Evolutionary conservation across 192 early-diverging fungal genomes (phyloP), one percentile per base, ranked within the genome.

Genomic region (Coemansia sp.): DNA sequence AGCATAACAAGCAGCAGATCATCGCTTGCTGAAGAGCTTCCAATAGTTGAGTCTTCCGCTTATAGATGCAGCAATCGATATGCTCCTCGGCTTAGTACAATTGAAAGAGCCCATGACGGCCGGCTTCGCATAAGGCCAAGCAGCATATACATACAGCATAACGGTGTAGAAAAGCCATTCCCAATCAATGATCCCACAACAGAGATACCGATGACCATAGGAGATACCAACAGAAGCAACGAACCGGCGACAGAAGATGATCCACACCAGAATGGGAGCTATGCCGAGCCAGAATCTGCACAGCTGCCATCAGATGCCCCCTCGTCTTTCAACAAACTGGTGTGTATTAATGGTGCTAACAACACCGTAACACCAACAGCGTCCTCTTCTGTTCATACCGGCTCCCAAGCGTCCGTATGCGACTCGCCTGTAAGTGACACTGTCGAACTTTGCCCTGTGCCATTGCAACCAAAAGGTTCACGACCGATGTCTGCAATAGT

Each of bases 51-150:
- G 18, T 8, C 58, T 10, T 26, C 57, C 3, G 68, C 77, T 4
- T 74, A 74, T 33, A 39, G 64, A 4, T 80, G 72, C 48, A 71
- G 58, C 55, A 64, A 57, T 56, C 66, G 59, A 21, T 71, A 62
- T 26, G 72, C 72, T 13, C 77, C 77, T 18, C 59, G 77, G 21
- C 66, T 80, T 13, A 80, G 77, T 35, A 80, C 72, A 16, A 61
- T 80, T 30, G 77, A 74, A 51, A 64, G 77, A 8, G 64, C 46
- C 7, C 58, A 80, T 7, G 77, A 80, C 28, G 77, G 77, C 0
- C 61, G 66, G 33, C 52, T 80, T 7, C 46, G 64, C 25, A 67
- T 80, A 42, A 46, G 59, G 45, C 71, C 71, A 40, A 73, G 64
- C 23, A 30, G 52, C 49, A 23, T 49, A 20, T 53, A 56, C 25